phyloP scores from a whole-genome alignment of 2,329 filamentous ascomycete genomes.

The Falciphora oryzae region DNA sequence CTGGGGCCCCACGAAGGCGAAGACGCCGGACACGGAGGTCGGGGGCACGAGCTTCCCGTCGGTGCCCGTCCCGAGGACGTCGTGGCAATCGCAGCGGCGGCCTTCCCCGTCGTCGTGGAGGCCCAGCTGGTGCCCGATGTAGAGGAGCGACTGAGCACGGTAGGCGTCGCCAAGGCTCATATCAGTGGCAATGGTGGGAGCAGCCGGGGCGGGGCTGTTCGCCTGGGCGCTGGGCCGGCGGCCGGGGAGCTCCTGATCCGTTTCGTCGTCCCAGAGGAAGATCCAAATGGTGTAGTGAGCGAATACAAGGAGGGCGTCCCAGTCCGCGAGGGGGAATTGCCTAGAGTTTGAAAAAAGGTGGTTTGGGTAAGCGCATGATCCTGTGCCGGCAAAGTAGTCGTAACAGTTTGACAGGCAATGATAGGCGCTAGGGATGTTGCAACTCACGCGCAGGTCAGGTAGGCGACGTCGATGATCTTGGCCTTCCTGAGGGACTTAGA shows the following conservation, averaged over 20 bases:
- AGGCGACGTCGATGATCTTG: not conserved
- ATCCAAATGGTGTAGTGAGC: conserved; percentile 16
- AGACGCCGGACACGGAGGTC: conserved; percentile 13
- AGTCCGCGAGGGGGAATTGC: conserved; percentile 12
- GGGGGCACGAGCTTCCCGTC: conserved; percentile 8
- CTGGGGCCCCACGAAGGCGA: conserved; percentile 12
- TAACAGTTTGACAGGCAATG: too few relatives aligned
- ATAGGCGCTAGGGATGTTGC: too few relatives aligned
- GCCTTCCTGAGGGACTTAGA: not conserved
- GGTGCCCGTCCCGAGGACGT: not conserved
- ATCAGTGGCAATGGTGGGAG: conserved; percentile 9
- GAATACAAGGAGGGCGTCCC: conserved; percentile 10
- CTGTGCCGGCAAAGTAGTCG: too few relatives aligned
- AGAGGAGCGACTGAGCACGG: conserved; percentile 11
- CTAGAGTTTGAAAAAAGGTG: not conserved
- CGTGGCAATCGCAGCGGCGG: not conserved
- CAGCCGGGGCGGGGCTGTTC: not conserved
- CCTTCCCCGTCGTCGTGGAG: not conserved
- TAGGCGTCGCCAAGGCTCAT: conserved; percentile 12
- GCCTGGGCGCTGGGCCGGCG: not conserved
- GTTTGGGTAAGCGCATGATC: not conserved
- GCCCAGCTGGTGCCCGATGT: conserved; percentile 11
- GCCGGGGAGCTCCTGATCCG: not conserved
- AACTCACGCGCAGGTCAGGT: not conserved
- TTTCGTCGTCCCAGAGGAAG: conserved; percentile 18